These are phyloP conservation scores for Calonectria pteridis DNA, from an alignment of 2,329 filamentous ascomycete genomes.

Conservation along the genomic window DNA sequence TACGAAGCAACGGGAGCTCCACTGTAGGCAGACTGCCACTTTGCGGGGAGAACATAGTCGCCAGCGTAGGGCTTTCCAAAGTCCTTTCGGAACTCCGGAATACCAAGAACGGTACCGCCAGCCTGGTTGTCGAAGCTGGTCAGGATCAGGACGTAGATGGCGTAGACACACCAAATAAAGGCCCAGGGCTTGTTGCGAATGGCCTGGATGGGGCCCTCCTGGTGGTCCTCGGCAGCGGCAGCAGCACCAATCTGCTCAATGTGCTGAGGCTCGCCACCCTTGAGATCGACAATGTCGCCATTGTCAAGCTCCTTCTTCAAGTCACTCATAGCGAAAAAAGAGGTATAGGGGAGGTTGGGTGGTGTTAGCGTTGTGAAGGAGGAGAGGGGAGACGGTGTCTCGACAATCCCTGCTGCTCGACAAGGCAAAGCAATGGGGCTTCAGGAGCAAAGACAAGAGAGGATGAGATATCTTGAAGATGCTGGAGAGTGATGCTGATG, in stretches of 20 bases:
- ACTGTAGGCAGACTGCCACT: slow-evolving; percentile 36
- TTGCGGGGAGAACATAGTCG: slow-evolving; percentile 32
- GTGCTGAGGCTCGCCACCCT: slow-evolving; percentile 28
- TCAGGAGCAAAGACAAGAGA: neutral
- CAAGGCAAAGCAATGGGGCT: neutral
- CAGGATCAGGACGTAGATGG: slow-evolving; percentile 33
- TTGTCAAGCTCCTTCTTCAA: slow-evolving; percentile 19
- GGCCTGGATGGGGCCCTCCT: slow-evolving; percentile 26
- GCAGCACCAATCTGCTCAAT: slow-evolving; percentile 31
- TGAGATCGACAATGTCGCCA: slow-evolving; percentile 25
- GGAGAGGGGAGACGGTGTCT: neutral
- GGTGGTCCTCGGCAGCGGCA: slow-evolving; percentile 30
- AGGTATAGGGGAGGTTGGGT: neutral
- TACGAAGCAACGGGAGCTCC: slow-evolving; percentile 36
- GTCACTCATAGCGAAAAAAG: slow-evolving; percentile 22
- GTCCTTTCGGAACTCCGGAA: slow-evolving; percentile 36
- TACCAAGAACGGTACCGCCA: slow-evolving; percentile 29
- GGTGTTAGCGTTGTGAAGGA: neutral
- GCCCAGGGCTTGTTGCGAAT: slow-evolving; percentile 31
- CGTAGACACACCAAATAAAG: slow-evolving; percentile 34
- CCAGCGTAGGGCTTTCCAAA: slow-evolving; percentile 28
- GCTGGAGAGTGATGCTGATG: neutral
- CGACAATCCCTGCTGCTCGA: neutral
- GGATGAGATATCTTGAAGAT: neutral
- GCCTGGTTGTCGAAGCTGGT: slow-evolving; percentile 38